A percentile compares a stretch with the other conserved stretches of the same genome.
Evolutionary conservation across 306 rosid genomes (phyloP).

Genomic region (Astragalus membranaceus): DNA sequence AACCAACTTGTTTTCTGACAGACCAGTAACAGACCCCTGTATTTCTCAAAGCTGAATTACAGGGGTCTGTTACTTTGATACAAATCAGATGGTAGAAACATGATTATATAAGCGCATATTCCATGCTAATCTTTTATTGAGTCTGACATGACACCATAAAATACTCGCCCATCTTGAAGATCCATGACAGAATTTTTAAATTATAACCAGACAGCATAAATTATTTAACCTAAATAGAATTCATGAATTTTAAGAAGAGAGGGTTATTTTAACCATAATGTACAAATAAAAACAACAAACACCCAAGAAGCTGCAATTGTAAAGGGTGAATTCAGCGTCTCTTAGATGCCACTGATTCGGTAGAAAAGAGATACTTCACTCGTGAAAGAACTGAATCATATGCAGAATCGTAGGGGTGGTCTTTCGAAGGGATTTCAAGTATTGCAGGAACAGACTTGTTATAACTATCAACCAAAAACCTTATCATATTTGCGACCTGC

Average conservation of each 20-base stretch:
- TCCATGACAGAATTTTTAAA: slow-evolving; percentile 7
- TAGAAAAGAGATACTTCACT: slow-evolving; percentile 76
- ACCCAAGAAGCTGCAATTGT: neutral
- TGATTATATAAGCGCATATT: neutral
- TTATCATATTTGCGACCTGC: slow-evolving; percentile 95
- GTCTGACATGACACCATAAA: slow-evolving; percentile 11
- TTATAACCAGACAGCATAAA: slow-evolving; percentile 1
- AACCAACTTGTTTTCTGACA: no score
- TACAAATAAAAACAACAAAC: slow-evolving; percentile 22
- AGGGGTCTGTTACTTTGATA: no score
- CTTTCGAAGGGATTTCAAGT: slow-evolving; percentile 91
- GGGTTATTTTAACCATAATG: slow-evolving; percentile 14
- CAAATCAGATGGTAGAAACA: neutral
- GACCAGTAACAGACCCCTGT: no score
- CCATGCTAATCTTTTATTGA: neutral
- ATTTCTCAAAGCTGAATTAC: no score
- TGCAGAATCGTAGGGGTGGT: slow-evolving; percentile 90
- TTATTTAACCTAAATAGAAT: slow-evolving; percentile 25
- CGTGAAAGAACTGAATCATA: slow-evolving; percentile 91
- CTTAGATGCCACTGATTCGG: slow-evolving; percentile 85
- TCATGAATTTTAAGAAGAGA: slow-evolving; percentile 9
- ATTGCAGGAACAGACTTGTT: slow-evolving; percentile 89
- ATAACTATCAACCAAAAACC: slow-evolving; percentile 88
- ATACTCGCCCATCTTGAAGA: slow-evolving; percentile 5
- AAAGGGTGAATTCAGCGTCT: slow-evolving; percentile 42